Evolutionary conservation across 345 rosid species (phyloP).

Genomic region (Citrus sp.): DNA sequence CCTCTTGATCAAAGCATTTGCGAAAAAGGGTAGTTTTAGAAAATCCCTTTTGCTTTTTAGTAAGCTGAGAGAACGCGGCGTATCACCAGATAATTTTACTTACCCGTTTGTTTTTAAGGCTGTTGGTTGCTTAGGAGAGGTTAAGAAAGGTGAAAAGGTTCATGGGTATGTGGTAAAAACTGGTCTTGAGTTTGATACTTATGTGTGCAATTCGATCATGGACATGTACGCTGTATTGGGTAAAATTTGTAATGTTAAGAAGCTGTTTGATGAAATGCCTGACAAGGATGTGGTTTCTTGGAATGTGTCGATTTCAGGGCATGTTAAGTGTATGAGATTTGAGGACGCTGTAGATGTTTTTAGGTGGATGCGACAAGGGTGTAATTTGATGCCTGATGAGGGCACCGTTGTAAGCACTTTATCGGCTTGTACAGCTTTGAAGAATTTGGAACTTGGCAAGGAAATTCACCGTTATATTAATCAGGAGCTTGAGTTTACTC

Average conservation of each 20-base stretch:
- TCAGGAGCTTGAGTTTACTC: background rate
- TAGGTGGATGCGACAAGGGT: background rate
- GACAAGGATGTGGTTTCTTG: conserved; percentile 1
- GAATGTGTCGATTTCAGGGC: conserved; percentile 6
- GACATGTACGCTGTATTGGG: background rate
- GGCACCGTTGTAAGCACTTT: conserved; percentile 6
- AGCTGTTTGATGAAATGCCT: conserved; percentile 8
- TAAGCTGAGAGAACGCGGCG: background rate
- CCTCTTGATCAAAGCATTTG: conserved; percentile 3
- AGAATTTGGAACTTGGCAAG: background rate
- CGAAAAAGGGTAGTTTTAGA: background rate
- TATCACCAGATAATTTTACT: conserved; percentile 4
- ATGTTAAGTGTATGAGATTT: background rate
- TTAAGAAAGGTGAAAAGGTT: conserved; percentile 2
- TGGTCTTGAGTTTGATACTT: conserved; percentile 2
- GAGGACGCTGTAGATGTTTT: background rate
- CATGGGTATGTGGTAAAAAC: conserved; percentile 5
- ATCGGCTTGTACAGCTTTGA: conserved; percentile 3
- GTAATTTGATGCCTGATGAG: conserved; percentile 3
- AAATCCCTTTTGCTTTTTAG: background rate
- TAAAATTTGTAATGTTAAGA: background rate
- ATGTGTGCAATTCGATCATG: conserved; percentile 1
- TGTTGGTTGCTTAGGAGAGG: background rate
- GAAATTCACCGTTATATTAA: background rate
- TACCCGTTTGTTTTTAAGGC: conserved; percentile 5